Base-by-base conservation (phyloP, 2,329 filamentous ascomycete species). In the Parastagonospora nodorum region DNA sequence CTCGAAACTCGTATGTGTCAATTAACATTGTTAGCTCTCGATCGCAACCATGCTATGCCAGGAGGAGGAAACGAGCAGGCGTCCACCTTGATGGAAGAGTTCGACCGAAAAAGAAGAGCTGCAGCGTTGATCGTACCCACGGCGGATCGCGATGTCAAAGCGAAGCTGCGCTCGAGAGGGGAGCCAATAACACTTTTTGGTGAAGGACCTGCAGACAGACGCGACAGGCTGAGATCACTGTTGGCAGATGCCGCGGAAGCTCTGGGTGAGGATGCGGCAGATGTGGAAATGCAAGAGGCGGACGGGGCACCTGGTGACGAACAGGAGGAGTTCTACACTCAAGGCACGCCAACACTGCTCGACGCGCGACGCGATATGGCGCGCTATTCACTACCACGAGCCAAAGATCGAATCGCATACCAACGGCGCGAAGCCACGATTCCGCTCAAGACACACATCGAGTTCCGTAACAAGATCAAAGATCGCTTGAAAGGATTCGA, bases 171-270 rank as follows among this genome's bases (percentile, higher is more conserved):
- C 59, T 88, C 94, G 66, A 82, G 96, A 57, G 91, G 90, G n/a
- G 89, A 99, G 69, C 94, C 94, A 9, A 86, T 97, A 48, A 99
- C 93, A 0, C 81, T 97, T 0, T 99, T 99, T 60, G 94, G 92
- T 51, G 94, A 99, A 77, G 90, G 90, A 0, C 87, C 88, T 1
- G 87, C 84, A 24, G 93, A 97, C 64, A 82, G 94, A 52, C 84
- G 95, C 77, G 92, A 96, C 68, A 85, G 94, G 58, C 75, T 99
- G 65, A 86, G 94, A 57, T 89, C 91, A 64, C 78, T 97, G 27
- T 78, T 99, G 58, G 87, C 87, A 2, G 85, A 88, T 44, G 84
- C 91, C 58, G 83, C 85, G 1, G 88, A 92, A 69, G 82, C 84
- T 57, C 78, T 76, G 1, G 86, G 83, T 45, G 77, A 73, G 19